Evolutionary conservation across 1,139 yeast genomes (phyloP), one percentile per base, ranked within the genome.

Genomic region (Geotrichum fermentans): DNA sequence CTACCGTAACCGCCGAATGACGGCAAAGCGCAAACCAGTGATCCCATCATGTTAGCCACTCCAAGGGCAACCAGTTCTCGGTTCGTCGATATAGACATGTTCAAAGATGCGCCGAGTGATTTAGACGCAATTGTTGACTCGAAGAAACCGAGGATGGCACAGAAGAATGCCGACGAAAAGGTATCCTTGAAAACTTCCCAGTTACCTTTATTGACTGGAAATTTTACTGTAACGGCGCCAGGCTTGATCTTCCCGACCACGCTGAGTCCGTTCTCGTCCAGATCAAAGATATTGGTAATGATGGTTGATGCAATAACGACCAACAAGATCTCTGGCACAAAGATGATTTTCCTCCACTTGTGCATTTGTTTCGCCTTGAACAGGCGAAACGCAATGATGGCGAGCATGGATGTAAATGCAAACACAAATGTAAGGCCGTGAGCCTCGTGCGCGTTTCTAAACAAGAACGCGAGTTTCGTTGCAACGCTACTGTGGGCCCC

Each of bases 1-100:
- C 98, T 76, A 1, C 97, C 97, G 62, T 92, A 92, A 0, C 98
- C 97, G 2, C 98, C 98, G 73, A 90, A 90, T 0, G 96, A 81
- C 0, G 98, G 97, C 13, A 92, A 70, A 0, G 92, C 86, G 2
- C 96, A 92, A 58, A 87, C 80, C 18, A 79, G 54, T 1, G 88
- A 77, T 1, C 83, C 82, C 3, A 76, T 69, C 1, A 89, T 56
- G 60, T 90, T 92, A 45, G 85, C 79, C 18, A 78, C 68, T 0
- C 98, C 98, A 42, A 92, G 71, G 0, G 97, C 97, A 53, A 83
- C 57, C 72, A 75, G 33, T 83, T 82, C 53, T 81, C 96, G 66
- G 55, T 71, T 71, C 24, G 73, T 61, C 2, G 71, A 66, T 26
- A 68, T 61, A 24, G 62, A 55, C 48, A 64, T 52, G 52, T 67